Base-by-base conservation (phyloP, 1,284 basidiomycete species). In the Vanrija humicola region DNA sequence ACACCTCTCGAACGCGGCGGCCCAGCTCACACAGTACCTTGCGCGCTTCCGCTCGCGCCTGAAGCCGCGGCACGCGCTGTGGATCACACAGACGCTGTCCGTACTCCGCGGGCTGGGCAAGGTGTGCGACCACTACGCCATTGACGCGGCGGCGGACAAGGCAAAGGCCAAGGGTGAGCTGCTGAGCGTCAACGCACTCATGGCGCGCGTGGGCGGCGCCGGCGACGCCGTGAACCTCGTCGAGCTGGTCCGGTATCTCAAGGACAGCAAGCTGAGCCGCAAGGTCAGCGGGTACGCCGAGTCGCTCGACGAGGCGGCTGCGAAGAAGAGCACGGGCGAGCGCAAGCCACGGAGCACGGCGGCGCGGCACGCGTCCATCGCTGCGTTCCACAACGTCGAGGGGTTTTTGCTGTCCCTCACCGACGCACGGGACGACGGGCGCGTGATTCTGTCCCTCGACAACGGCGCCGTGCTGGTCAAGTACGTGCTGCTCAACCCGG, bases 401-500 rank as follows among this genome's bases (percentile, higher is more conserved):
- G 79, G 85, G 21, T 91, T 98, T 67, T 82, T 98, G 64, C 71
- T 90, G 2, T 86, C 90, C 0, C 79, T 98, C 21, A 87, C 87
- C 1, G 86, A 89, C 60, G 82, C 87, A 0, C 86, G 85, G 61
- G 86, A 90, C 63, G 93, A 96, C 55, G 78, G 84, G 25, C 75
- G 81, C 2, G 69, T 82, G 38, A 65, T 78, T 7, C 59, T 78
- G 1, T 68, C 70, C n/a, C 46, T 50, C 23, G 55, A 81, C 39
- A 14, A 54, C 19, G 46, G 46, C 38, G 38, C 49, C 44, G 51
- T 53, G 1, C 79, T 89, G 0, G 79, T 98, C 52, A 92, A 89
- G 66, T 98, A 97, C 69, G 89, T 97, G 63, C 84, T 95, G 38
- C 82, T 98, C n/a, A 96, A 98, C 67, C 94, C 95, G 0, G 84